Conservation (phyloP, 2,329 filamentous ascomycete species). For the Fusarium nanum region DNA sequence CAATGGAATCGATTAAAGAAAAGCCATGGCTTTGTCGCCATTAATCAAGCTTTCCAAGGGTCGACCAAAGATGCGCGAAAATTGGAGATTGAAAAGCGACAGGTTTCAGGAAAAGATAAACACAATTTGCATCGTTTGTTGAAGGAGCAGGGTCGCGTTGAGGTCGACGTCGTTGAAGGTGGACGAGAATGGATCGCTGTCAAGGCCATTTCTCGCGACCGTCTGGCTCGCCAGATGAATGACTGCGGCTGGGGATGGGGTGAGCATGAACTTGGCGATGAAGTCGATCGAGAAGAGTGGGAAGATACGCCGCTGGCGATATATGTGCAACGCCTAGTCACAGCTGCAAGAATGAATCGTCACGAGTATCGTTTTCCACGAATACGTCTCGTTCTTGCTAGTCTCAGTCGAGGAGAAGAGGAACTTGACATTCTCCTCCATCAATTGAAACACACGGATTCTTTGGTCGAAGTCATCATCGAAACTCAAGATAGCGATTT, state of each 20-base stretch:
- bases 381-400: conserved; percentile 52
- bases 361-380: conserved; percentile 53
- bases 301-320: conserved; percentile 51
- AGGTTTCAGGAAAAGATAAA: conserved; percentile 43
- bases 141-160: conserved; percentile 51
- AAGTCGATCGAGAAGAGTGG: conserved; percentile 51
- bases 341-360: conserved; percentile 52
- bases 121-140: conserved; percentile 48
- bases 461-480: conserved; percentile 50
- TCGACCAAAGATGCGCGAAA: conserved; percentile 45
- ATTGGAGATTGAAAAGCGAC: conserved; percentile 39
- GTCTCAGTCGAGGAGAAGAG: conserved; percentile 46
- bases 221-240: conserved; percentile 55
- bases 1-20: conserved; percentile 52
- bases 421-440: conserved; percentile 50
- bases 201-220: conserved; percentile 47
- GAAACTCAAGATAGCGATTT: conserved; percentile 48
- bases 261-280: conserved; percentile 48
- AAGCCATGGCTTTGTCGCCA: conserved; percentile 47
- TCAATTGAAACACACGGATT: conserved; percentile 47
- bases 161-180: conserved; percentile 53
- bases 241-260: conserved; percentile 58
- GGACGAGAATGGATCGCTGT: conserved; percentile 52
- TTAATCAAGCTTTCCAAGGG: conserved; percentile 52
- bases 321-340: conserved; percentile 50